Evolutionary conservation across 495 filamentous ascomycete species (phyloP).

Genomic region (Baudoinia panamericana): DNA sequence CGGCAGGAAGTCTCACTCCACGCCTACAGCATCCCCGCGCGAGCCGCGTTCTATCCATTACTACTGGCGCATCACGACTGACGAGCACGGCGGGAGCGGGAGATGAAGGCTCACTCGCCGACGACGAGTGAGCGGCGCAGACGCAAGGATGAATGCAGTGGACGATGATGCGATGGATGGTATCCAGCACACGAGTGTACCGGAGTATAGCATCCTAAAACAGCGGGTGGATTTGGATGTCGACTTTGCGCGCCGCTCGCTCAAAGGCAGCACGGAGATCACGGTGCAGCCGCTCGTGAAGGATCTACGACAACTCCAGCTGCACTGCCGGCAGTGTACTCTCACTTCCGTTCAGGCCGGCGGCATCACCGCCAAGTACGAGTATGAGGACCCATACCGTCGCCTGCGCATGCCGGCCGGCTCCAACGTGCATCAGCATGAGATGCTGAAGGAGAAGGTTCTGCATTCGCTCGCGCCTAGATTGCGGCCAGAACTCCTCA

Average conservation of each 20-base stretch:
- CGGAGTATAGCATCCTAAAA: slow-evolving; percentile 17
- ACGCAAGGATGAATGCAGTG: background rate
- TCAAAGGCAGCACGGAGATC: slow-evolving; percentile 72
- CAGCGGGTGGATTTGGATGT: slow-evolving; percentile 83
- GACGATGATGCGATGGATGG: background rate
- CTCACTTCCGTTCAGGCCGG: slow-evolving; percentile 59
- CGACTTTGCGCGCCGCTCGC: slow-evolving; percentile 58
- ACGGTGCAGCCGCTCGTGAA: slow-evolving; percentile 55
- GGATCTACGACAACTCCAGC: slow-evolving; percentile 52
- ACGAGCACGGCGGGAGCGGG: too few relatives aligned
- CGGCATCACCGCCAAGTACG: slow-evolving; percentile 45
- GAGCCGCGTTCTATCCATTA: too few relatives aligned
- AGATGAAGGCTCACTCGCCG: too few relatives aligned
- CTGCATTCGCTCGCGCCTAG: slow-evolving; percentile 46
- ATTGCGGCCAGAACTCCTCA: slow-evolving; percentile 45
- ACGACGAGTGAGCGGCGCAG: too few relatives aligned
- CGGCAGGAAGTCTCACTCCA: too few relatives aligned
- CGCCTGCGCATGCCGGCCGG: slow-evolving; percentile 47
- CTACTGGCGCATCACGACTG: too few relatives aligned
- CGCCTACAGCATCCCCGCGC: too few relatives aligned
- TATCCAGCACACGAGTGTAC: background rate
- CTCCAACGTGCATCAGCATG: slow-evolving; percentile 62
- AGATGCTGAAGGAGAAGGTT: slow-evolving; percentile 54
- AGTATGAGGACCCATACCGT: slow-evolving; percentile 63
- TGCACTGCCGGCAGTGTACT: slow-evolving; percentile 80